Percentiles rank a stretch among this genome's conserved stretches.
phyloP scores from a whole-genome alignment of 2,329 filamentous ascomycete genomes.

The Fusarium multiceps region DNA sequence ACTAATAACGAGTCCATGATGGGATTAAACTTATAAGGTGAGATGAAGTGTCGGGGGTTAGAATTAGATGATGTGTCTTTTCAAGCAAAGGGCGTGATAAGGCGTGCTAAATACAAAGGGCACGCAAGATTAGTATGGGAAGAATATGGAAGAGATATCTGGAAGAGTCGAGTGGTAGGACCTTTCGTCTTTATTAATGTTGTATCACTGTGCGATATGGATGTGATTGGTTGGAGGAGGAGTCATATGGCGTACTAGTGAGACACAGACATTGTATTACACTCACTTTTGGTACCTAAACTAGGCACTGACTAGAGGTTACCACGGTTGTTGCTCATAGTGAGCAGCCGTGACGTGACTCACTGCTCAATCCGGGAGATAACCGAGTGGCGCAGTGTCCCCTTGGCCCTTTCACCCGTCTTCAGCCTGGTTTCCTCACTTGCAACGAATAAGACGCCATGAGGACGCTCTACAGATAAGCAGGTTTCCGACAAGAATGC shows the following conservation, averaged over 20 bases:
- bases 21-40: constrained; percentile 19
- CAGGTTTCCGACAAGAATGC: constrained; percentile 13
- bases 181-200: constrained; percentile 34
- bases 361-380: constrained; percentile 34
- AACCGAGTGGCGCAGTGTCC: constrained; percentile 31
- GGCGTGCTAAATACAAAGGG: constrained; percentile 40
- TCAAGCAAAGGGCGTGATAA: constrained; percentile 12
- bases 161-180: constrained; percentile 26
- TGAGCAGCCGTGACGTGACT: constrained; percentile 30
- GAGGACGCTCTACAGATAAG: constrained; percentile 9
- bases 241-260: constrained; percentile 44
- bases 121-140: constrained; percentile 4
- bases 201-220: constrained; percentile 39
- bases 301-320: not conserved
- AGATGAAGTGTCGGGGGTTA: not conserved
- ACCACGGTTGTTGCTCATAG: not conserved
- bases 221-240: constrained; percentile 39
- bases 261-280: constrained; percentile 6
- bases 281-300: constrained; percentile 14
- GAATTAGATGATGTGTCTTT: constrained; percentile 21
- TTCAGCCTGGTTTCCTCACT: not conserved
- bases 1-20: constrained; percentile 42
- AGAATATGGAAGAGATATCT: constrained; percentile 40
- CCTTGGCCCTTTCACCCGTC: not conserved
- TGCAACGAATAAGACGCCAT: constrained; percentile 4